Evolutionary conservation across 352 stramenopile species (phyloP).

Genomic region (Phytopythium cucurbitacearum): DNA sequence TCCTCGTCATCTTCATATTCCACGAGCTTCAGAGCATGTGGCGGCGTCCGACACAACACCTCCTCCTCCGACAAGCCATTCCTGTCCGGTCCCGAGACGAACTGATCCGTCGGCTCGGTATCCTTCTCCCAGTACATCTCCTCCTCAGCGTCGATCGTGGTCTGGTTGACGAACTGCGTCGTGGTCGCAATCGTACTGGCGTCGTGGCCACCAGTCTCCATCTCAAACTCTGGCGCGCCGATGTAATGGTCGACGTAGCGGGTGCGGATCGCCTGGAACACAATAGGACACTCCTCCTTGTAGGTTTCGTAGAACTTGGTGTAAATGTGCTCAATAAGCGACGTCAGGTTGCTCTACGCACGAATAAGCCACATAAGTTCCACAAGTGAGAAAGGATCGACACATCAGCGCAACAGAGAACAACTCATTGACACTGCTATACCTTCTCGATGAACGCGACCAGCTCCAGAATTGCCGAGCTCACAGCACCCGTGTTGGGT

Average conservation of each 20-base stretch:
- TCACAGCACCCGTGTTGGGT: constrained; percentile 53
- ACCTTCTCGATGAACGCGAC: constrained; percentile 78
- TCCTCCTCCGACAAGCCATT: constrained; percentile 46
- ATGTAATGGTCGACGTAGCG: constrained; percentile 46
- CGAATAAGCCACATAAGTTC: constrained; percentile 4
- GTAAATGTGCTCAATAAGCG: constrained; percentile 73
- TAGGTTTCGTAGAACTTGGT: constrained; percentile 77
- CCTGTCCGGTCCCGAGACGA: constrained; percentile 32
- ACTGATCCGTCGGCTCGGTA: constrained; percentile 30
- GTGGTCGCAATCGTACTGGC: constrained; percentile 18
- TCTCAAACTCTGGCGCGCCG: constrained; percentile 14
- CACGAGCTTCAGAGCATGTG: constrained; percentile 53
- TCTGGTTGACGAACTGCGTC: constrained; percentile 50
- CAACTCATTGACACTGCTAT: too few species aligned
- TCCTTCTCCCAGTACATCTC: constrained; percentile 81
- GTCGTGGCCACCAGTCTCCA: constrained; percentile 8
- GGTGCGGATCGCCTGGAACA: constrained; percentile 67
- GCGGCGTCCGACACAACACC: constrained; percentile 31
- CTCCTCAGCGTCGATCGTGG: constrained; percentile 65
- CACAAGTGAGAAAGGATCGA: too few species aligned
- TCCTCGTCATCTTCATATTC: constrained; percentile 74
- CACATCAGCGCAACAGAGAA: too few species aligned
- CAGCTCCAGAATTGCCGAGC: constrained; percentile 71
- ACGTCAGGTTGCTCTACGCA: constrained; percentile 54
- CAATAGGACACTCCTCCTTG: constrained; percentile 60